These are phyloP conservation scores for Quercus cerris DNA, from an alignment of 306 rosid species.

Conservation along the genomic window DNA sequence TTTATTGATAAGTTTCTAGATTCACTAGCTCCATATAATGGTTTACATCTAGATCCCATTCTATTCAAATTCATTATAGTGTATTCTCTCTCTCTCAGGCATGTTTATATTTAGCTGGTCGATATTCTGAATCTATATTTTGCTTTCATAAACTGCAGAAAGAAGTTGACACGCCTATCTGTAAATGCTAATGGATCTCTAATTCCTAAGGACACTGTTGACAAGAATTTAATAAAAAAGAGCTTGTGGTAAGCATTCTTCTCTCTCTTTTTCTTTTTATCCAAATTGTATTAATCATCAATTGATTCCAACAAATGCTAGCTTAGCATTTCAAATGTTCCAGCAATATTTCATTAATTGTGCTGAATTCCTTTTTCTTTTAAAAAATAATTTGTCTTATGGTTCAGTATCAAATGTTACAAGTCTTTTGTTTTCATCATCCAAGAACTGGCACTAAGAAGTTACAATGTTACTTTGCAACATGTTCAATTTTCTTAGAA, in stretches of 20 bases:
- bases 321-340: background rate
- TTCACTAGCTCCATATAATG: background rate
- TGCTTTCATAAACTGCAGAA: constrained; percentile 49
- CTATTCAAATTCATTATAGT: background rate
- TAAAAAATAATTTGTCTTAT: background rate
- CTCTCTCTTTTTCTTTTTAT: background rate
- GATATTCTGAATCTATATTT: constrained; percentile 3
- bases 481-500: no score
- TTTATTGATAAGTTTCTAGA: background rate
- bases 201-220: constrained; percentile 60
- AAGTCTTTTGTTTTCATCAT: background rate
- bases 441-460: background rate
- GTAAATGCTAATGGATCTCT: constrained; percentile 84
- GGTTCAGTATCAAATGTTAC: background rate
- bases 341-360: background rate
- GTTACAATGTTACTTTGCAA: background rate
- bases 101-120: background rate
- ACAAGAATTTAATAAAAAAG: constrained; percentile 66
- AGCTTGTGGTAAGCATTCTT: constrained; percentile 62
- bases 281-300: background rate
- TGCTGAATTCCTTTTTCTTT: background rate
- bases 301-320: background rate
- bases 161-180: constrained; percentile 74
- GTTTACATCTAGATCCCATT: background rate
- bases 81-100: background rate